Evolutionary conservation across 805 yeast genomes (phyloP), one percentile per base, ranked within the genome.

Genomic region (Cyberlindnera maclurae): DNA sequence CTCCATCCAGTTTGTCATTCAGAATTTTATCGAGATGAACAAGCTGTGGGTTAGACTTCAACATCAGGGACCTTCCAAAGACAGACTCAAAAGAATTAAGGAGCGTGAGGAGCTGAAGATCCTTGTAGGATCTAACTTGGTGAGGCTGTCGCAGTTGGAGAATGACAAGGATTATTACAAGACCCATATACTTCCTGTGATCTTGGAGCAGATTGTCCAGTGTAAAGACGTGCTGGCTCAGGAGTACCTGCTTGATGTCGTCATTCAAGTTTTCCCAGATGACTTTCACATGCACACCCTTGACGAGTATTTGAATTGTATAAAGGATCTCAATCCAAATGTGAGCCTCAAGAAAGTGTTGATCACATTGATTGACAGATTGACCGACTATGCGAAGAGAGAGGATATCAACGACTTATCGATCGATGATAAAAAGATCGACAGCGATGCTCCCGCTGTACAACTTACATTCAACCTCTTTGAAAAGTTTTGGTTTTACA

Each of bases 41-140:
- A 93, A 93, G 60, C 68, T 93, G 34, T 93, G 98, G 98, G 97
- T 93, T 4, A 73, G 98, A 37, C 67, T 89, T 47, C 97, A 90
- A 62, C 96, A 89, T 58, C 96, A 88, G 60, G 97, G 97, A 2
- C 96, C 87, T 45, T 75, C 90, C 4, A 73, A 83, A 31, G 96
- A 90, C 51, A 72, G 85, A 29, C 76, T 70, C 29, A 75, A 82
- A 57, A 71, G 97, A 40, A 73, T 71, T 16, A 71, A 69, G 43
- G 97, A 93, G 61, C 71, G 98, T 16, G 79, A 80, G 52, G 97
- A 93, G 60, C 70, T 93, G 45, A 89, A 86, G 63, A 87, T 89
- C 40, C 70, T 93, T 30, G 94, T 93, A 20, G 98, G 98, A 1
- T 82, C 95, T 16, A 93, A 89, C 59, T 69, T 93, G 47, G 96